These are phyloP conservation scores for Sordariomycetes sp. DNA, from an alignment of 2,329 filamentous ascomycete species.

Conservation along the genomic window DNA sequence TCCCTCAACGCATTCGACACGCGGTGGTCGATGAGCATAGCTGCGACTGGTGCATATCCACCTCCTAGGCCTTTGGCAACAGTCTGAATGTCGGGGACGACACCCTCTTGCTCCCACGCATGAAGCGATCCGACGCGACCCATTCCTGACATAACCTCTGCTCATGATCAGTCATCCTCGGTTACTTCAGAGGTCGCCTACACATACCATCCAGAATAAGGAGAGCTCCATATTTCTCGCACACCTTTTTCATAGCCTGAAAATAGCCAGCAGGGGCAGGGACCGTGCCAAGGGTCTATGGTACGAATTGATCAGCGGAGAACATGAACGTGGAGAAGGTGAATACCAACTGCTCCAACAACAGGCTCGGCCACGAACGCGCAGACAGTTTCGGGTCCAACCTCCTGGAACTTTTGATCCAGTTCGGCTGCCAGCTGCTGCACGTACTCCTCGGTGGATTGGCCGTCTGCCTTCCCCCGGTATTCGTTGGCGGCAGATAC, in stretches of 20 bases:
- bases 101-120: constrained; percentile 48
- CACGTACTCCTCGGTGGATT: constrained; percentile 51
- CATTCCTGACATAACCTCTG: constrained; percentile 14
- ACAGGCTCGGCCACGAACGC: constrained; percentile 66
- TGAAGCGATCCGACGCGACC: constrained; percentile 11
- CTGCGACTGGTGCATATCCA: constrained; percentile 51
- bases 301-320: not conserved
- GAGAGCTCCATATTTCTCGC: constrained; percentile 59
- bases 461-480: constrained; percentile 38
- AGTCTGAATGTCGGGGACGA: constrained; percentile 53
- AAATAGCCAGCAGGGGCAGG: constrained; percentile 60
- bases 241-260: constrained; percentile 55
- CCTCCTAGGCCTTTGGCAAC: constrained; percentile 58
- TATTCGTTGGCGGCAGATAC: constrained; percentile 60
- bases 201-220: constrained; percentile 51
- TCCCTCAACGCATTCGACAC: constrained; percentile 32
- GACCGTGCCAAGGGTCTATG: constrained; percentile 48
- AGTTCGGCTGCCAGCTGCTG: constrained; percentile 52
- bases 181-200: not conserved
- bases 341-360: constrained; percentile 50
- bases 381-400: constrained; percentile 57
- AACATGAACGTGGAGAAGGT: constrained; percentile 6
- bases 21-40: constrained; percentile 38
- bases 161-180: not conserved
- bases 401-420: constrained; percentile 52